Percentiles rank a stretch among this genome's conserved stretches.
phyloP scores from a whole-genome alignment of 2,329 filamentous ascomycete genomes.

The Colletotrichum shisoi region DNA sequence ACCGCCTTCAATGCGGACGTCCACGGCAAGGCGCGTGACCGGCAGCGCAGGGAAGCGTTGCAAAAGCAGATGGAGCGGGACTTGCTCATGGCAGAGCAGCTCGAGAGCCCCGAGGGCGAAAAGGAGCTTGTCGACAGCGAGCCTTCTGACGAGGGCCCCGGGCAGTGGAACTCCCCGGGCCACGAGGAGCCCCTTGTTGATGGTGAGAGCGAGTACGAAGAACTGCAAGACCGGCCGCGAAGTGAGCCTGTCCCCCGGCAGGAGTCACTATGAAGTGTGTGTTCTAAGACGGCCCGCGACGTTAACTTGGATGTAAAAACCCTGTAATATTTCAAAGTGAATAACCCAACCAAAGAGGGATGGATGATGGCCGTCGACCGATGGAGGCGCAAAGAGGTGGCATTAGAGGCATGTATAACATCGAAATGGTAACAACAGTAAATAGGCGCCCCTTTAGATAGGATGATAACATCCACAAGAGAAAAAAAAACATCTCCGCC shows the following conservation, averaged over 20 bases:
- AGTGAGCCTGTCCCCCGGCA: neutral
- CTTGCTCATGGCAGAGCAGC: conserved; percentile 45
- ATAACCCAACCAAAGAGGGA: neutral
- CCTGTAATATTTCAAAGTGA: neutral
- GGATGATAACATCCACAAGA: neutral
- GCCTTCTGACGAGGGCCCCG: conserved; percentile 41
- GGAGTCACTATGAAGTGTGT: neutral
- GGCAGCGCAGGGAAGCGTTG: conserved; percentile 17
- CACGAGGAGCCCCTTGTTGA: conserved; percentile 49
- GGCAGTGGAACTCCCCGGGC: conserved; percentile 48
- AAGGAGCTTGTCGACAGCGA: conserved; percentile 35
- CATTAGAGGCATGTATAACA: neutral
- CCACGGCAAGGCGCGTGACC: conserved; percentile 34
- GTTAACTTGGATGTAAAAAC: neutral
- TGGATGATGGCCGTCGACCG: neutral
- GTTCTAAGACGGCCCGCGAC: neutral
- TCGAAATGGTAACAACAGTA: neutral
- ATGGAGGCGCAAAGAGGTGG: neutral
- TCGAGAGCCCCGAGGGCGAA: conserved; percentile 36
- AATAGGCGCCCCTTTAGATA: neutral
- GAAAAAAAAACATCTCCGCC: neutral
- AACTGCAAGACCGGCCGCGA: conserved; percentile 15
- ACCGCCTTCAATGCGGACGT: conserved; percentile 44
- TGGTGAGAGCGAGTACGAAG: conserved; percentile 26
- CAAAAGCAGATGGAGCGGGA: conserved; percentile 40